Conservation (phyloP, 768 basidiomycete species). For the Wakefieldia striispora region DNA sequence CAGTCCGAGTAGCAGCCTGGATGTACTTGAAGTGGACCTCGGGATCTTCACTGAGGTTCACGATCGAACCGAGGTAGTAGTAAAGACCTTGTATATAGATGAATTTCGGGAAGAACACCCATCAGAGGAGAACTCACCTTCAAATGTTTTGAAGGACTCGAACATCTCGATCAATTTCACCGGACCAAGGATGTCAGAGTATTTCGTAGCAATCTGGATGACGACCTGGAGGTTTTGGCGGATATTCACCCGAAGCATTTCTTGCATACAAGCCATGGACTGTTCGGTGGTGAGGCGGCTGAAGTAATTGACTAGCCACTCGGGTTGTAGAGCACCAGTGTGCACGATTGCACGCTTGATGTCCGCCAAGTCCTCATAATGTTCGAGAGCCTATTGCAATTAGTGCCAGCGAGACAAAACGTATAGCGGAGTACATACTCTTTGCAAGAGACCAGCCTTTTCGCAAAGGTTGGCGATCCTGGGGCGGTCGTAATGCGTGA, state of each 20-base stretch:
- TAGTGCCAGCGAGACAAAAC: conserved; percentile 1
- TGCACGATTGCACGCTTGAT: conserved; percentile 99
- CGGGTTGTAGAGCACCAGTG: conserved; percentile 76
- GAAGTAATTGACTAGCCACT: conserved; percentile 99
- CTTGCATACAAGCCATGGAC: conserved; percentile 92
- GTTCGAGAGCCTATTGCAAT: conserved; percentile 84
- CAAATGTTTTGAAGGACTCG: conserved; percentile 95
- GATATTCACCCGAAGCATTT: conserved; percentile 96
- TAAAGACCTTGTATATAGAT: conserved; percentile 64
- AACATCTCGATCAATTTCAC: conserved; percentile 99
- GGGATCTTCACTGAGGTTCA: conserved; percentile 93
- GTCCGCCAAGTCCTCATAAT: conserved; percentile 97
- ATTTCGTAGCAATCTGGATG: conserved; percentile 97
- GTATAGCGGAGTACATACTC: conserved; percentile 50
- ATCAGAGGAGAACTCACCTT: conserved; percentile 50
- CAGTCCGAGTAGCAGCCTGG: conserved; percentile 96
- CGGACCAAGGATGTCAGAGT: conserved; percentile 96
- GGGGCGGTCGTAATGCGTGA: conserved; percentile 92
- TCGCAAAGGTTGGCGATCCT: conserved; percentile 98
- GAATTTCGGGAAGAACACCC: neutral
- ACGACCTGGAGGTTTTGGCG: conserved; percentile 96
- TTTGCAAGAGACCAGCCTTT: conserved; percentile 93
- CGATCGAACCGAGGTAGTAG: conserved; percentile 97
- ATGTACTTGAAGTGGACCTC: conserved; percentile 99
- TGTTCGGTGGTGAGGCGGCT: conserved; percentile 96